Conservation (phyloP, 148 eudicot species). For the Rhododendron griersonianum region DNA sequence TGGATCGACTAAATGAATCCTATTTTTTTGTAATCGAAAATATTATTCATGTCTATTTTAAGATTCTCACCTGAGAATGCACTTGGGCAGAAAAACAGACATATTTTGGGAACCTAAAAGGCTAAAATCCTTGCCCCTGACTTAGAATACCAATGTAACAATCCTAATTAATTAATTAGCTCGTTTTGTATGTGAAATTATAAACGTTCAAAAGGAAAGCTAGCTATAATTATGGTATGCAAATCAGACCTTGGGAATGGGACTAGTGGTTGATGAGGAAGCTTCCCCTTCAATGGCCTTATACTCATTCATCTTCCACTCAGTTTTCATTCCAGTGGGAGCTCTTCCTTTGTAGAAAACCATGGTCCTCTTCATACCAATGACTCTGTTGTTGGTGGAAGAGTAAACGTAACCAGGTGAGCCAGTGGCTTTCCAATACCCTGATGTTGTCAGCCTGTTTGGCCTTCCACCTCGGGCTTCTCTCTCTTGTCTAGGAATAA, state of each 20-base stretch:
- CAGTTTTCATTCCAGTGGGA: conserved; percentile 42
- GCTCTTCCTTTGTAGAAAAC: conserved; percentile 70
- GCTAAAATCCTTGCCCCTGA: background rate
- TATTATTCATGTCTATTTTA: too few species aligned
- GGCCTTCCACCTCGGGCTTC: conserved; percentile 60
- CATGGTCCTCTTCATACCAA: conserved; percentile 69
- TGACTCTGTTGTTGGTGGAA: conserved; percentile 21
- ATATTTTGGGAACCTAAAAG: background rate
- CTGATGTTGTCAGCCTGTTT: conserved; percentile 45
- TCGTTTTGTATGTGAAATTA: background rate
- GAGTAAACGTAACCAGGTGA: conserved; percentile 49
- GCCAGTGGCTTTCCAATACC: conserved; percentile 81
- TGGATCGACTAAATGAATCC: too few species aligned
- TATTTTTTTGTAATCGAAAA: too few species aligned
- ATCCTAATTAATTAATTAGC: background rate
- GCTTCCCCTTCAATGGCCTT: conserved; percentile 21
- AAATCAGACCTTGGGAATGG: conserved; percentile 8
- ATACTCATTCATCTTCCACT: conserved; percentile 77
- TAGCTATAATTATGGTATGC: background rate
- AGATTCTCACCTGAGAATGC: too few species aligned
- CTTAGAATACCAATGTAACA: background rate
- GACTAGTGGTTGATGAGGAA: conserved; percentile 1
- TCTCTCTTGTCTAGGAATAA: conserved; percentile 43
- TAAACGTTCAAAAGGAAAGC: background rate
- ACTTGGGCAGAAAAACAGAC: too few species aligned